Evolutionary conservation across 164 flowering plant species (phyloP).

Genomic region (Dillenia turbinata): DNA sequence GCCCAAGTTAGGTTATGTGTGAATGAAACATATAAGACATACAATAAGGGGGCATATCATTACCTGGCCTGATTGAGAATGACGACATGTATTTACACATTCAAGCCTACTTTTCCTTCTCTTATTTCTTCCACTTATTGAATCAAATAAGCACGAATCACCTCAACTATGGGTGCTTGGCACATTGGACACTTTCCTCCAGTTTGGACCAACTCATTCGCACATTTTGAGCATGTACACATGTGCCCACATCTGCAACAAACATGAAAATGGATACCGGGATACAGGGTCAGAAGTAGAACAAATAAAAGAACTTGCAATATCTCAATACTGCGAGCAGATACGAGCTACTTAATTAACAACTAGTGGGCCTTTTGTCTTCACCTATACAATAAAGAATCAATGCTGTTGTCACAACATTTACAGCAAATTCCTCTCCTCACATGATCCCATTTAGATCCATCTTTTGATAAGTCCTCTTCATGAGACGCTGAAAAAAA

Average conservation of each 20-base stretch:
- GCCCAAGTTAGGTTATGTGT: no score
- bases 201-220: conserved; percentile 59
- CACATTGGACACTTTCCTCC: conserved; percentile 95
- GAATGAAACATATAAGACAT: no score
- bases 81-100: no score
- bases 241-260: conserved; percentile 90
- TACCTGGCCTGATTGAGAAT: no score
- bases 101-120: neutral
- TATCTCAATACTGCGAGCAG: neutral
- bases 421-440: conserved; percentile 88
- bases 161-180: conserved; percentile 81
- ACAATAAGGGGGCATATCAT: no score
- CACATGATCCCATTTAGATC: conserved; percentile 73
- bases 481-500: neutral
- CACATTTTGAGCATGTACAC: conserved; percentile 91
- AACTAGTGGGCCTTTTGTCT: neutral
- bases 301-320: neutral
- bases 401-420: conserved; percentile 67
- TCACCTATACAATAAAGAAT: conserved; percentile 91
- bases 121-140: conserved; percentile 32
- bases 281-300: neutral
- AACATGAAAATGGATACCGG: neutral
- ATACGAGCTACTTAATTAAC: no score
- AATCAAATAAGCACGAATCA: conserved; percentile 78
- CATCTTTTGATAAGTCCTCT: conserved; percentile 41